phyloP scores from a whole-genome alignment of 139 green algal species.

The Tetradesmus lagerheimii region DNA sequence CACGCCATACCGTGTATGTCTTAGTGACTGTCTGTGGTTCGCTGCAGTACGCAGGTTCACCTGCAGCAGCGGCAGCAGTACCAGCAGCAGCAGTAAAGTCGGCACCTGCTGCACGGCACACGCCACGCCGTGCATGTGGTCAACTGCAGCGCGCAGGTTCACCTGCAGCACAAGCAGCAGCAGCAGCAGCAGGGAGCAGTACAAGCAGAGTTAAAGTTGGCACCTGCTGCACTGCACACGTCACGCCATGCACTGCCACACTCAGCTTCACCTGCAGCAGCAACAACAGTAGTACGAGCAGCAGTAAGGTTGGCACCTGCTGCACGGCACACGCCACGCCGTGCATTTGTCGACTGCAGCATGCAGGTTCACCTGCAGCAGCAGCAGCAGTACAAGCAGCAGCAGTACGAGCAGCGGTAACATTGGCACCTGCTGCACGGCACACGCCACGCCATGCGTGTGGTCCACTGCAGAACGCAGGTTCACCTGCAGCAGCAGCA shows the following conservation, averaged over 20 bases:
- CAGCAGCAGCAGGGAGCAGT: neutral
- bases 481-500: neutral
- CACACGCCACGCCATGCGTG: slow-evolving; percentile 17
- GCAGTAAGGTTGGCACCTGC: neutral
- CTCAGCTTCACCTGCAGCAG: no score
- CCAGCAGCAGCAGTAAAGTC: neutral
- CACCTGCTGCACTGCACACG: no score
- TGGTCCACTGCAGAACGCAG: slow-evolving; percentile 44
- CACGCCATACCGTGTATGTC: slow-evolving; percentile 17
- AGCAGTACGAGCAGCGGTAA: neutral
- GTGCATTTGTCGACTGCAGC: slow-evolving; percentile 39
- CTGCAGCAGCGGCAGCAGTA: neutral
- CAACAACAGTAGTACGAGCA: no score
- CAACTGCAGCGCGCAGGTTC: no score
- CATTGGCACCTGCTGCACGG: neutral
- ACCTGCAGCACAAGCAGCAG: no score
- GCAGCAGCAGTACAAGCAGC: no score
- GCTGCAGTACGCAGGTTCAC: slow-evolving; percentile 36
- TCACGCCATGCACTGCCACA: no score
- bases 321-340: slow-evolving; percentile 10
- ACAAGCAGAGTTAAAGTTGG: no score
- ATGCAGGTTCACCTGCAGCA: no score
- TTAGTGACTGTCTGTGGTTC: no score
- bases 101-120: no score
- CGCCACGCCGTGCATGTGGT: no score